Evolutionary conservation across 768 basidiomycete species (phyloP), one percentile per base, ranked within the genome.

Genomic region (Butyriboletus loyo): DNA sequence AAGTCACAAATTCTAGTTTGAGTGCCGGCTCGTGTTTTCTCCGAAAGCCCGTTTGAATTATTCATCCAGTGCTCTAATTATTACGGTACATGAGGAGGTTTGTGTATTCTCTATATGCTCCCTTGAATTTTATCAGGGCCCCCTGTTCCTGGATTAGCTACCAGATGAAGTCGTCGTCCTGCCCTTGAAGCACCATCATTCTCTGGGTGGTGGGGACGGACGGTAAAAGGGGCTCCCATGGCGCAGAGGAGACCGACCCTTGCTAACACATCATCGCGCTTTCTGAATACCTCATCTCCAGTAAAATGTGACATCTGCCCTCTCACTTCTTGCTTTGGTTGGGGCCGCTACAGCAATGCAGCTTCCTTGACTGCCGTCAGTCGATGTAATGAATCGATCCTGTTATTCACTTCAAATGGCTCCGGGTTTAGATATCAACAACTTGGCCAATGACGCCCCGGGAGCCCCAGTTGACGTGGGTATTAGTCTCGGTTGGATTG

Each of bases 391-490:
- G 43, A 63, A 46, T 17, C 42, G 19, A 52, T 63, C 40, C 49
- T 63, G 25, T 35, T 63, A 15, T 53, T 40, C 40, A 57, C 58
- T 0, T 39, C 49, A 30, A 54, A 32, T 15, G 52, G 52, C 52
- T 54, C 14, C 21, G 62, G 62, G n/a, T 45, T 28, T n/a, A n/a
- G n/a, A n/a, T 31, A 49, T 63, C 32, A 40, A 31, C 25, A 63
- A 55, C 55, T 46, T 54, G n/a, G 52, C 60, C 35, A 46, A 38
- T 35, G 39, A 63, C 10, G 42, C n/a, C n/a, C n/a, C n/a, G n/a
- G n/a, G n/a, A n/a, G n/a, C n/a, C n/a, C n/a, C n/a, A n/a, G n/a
- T n/a, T n/a, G n/a, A n/a, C n/a, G n/a, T n/a, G n/a, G n/a, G n/a
- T n/a, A n/a, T n/a, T n/a, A n/a, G n/a, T n/a, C n/a, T n/a, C n/a